A percentile compares a stretch with the other conserved stretches of the same genome.
Evolutionary conservation across 371 early-diverging fungal genomes (phyloP).

Genomic region (Sporodiniella umbellata): DNA sequence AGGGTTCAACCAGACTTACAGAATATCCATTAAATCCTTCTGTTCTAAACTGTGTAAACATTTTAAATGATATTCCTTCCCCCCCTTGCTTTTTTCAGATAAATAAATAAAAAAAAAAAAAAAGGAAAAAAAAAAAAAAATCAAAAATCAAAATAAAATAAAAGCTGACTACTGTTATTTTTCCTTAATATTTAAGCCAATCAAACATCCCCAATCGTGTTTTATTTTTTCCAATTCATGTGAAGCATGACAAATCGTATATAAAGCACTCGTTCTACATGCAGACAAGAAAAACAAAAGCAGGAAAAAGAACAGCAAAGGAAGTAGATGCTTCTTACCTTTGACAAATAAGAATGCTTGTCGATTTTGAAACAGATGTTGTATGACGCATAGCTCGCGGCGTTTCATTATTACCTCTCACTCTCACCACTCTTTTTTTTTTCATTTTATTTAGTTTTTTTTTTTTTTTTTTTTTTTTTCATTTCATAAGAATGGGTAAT

Average conservation of each 20-base stretch:
- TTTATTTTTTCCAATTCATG: background rate
- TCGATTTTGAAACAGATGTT: no score
- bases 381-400: background rate
- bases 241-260: no score
- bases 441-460: background rate
- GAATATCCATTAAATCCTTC: constrained; percentile 66
- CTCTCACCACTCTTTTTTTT: no score
- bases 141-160: no score
- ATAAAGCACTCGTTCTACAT: no score
- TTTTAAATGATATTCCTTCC: constrained; percentile 14
- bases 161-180: constrained; percentile 15
- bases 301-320: background rate
- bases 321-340: no score
- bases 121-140: constrained; percentile 5
- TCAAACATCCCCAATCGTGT: background rate
- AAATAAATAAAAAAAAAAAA: constrained; percentile 6
- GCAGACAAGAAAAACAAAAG: no score
- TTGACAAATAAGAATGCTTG: no score
- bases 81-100: no score
- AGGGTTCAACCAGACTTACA: no score
- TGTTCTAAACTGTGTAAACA: constrained; percentile 59
- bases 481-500: background rate
- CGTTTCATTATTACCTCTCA: background rate
- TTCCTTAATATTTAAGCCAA: background rate
- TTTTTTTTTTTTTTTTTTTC: background rate